These are phyloP conservation scores for Thyridium curvatum DNA, from an alignment of 2,329 filamentous ascomycete species.

Conservation along the genomic window DNA sequence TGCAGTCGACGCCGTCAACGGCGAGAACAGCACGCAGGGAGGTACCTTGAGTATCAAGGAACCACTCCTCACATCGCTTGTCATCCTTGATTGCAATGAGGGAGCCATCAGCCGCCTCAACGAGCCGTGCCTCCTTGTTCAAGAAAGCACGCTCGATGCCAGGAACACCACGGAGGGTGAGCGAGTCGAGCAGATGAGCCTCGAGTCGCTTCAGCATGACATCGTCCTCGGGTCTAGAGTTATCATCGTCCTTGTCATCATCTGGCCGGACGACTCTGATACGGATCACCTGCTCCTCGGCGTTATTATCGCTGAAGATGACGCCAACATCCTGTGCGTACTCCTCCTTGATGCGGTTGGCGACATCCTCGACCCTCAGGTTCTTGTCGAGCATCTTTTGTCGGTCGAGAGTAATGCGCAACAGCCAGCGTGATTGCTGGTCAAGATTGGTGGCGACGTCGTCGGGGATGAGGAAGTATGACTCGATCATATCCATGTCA, in stretches of 20 bases:
- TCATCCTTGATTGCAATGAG: conserved; percentile 70
- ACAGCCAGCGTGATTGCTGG: conserved; percentile 87
- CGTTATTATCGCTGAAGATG: conserved; percentile 97
- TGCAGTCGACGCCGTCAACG: conserved; percentile 82
- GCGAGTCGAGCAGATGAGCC: conserved; percentile 81
- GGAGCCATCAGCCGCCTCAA: conserved; percentile 63
- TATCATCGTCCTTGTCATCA: conserved; percentile 68
- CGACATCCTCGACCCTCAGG: conserved; percentile 86
- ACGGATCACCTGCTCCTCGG: conserved; percentile 89
- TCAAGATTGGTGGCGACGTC: conserved; percentile 57
- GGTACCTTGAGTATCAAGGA: conserved; percentile 90
- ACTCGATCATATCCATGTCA: conserved; percentile 91
- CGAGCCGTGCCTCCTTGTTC: conserved; percentile 68
- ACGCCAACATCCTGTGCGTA: conserved; percentile 82
- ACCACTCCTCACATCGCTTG: conserved; percentile 80
- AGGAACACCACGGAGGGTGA: conserved; percentile 84
- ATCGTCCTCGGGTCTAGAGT: conserved; percentile 68
- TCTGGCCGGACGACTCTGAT: conserved; percentile 71
- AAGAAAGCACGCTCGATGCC: conserved; percentile 91
- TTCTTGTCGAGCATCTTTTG: conserved; percentile 95
- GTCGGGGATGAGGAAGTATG: conserved; percentile 91
- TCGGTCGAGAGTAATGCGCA: conserved; percentile 88
- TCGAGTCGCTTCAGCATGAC: conserved; percentile 89
- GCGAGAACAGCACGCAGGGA: conserved; percentile 77
- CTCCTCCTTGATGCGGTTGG: conserved; percentile 79